Percentiles rank a stretch among this genome's conserved stretches.
phyloP scores from a whole-genome alignment of 805 yeast species.

The Hanseniaspora singularis region DNA sequence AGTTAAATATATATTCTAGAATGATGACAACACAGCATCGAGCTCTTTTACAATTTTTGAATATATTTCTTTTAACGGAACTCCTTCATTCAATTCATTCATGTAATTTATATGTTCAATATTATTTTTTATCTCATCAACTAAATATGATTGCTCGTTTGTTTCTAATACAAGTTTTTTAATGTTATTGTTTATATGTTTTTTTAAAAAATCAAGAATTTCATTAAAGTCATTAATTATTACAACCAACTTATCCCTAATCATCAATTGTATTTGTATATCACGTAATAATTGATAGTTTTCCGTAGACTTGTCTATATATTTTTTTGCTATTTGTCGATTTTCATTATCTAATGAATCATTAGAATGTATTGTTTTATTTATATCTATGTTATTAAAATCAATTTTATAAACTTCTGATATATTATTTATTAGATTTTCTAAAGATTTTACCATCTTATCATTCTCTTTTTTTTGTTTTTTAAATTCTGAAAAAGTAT shows the following conservation, averaged over 20 bases:
- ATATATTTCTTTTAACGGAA: neutral
- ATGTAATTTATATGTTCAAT: neutral
- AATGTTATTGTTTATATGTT: neutral
- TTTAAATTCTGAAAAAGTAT: neutral
- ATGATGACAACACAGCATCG: neutral
- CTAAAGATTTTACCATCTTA: neutral
- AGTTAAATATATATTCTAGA: too few species aligned
- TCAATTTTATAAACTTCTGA: neutral
- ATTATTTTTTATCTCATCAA: neutral
- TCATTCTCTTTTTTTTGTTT: slow-evolving; percentile 1
- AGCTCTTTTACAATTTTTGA: neutral
- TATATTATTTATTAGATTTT: neutral
- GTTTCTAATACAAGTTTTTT: neutral
- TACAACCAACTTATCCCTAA: neutral
- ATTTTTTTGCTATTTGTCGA: neutral
- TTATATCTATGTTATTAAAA: too few species aligned
- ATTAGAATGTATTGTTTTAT: too few species aligned
- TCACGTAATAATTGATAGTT: slow-evolving; percentile 6
- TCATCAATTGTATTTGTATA: neutral
- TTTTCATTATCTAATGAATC: too few species aligned
- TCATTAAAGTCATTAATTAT: slow-evolving; percentile 6
- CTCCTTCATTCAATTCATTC: neutral
- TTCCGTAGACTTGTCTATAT: slow-evolving; percentile 2
- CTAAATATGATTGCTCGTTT: neutral
- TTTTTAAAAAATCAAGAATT: neutral